These are phyloP conservation scores for Mercurialis annua DNA, from an alignment of 345 rosid genomes.

Conservation along the genomic window DNA sequence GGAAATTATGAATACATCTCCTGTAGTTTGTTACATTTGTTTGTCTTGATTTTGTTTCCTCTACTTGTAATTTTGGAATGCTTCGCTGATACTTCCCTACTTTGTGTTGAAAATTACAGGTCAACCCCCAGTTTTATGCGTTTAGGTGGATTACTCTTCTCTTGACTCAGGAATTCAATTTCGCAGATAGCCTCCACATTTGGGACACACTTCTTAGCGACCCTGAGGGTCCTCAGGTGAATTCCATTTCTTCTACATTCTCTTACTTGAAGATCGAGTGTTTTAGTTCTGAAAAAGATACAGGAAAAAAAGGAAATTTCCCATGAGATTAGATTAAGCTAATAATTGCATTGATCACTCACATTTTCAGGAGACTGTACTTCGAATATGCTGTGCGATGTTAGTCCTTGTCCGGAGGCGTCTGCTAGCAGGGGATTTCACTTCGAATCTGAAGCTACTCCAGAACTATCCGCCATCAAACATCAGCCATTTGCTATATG, in stretches of 20 bases:
- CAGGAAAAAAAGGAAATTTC: not conserved
- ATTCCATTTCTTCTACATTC: conserved; percentile 5
- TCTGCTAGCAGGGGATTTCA: conserved; percentile 81
- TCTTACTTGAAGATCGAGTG: not conserved
- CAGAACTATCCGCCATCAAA: conserved; percentile 79
- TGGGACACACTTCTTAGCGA: conserved; percentile 97
- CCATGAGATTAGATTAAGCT: not conserved
- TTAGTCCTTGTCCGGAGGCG: conserved; percentile 78
- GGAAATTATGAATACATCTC: not conserved
- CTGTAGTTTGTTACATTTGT: not conserved
- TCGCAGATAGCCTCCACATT: conserved; percentile 82
- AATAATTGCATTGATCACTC: not conserved
- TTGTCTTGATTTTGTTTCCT: no score
- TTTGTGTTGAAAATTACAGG: conserved; percentile 47
- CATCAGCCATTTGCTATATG: conserved; percentile 80
- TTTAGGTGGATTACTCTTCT: conserved; percentile 99
- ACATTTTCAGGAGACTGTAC: conserved; percentile 73
- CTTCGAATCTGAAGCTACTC: conserved; percentile 71
- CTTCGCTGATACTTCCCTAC: not conserved
- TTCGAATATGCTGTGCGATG: conserved; percentile 96
- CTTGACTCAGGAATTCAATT: conserved; percentile 91
- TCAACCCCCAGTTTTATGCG: conserved; percentile 95
- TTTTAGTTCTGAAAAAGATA: not conserved
- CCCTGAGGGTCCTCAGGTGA: conserved; percentile 92
- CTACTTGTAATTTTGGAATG: no score